Conservation (phyloP, 768 basidiomycete genomes). For the Coprinellus aureogranulatus region DNA sequence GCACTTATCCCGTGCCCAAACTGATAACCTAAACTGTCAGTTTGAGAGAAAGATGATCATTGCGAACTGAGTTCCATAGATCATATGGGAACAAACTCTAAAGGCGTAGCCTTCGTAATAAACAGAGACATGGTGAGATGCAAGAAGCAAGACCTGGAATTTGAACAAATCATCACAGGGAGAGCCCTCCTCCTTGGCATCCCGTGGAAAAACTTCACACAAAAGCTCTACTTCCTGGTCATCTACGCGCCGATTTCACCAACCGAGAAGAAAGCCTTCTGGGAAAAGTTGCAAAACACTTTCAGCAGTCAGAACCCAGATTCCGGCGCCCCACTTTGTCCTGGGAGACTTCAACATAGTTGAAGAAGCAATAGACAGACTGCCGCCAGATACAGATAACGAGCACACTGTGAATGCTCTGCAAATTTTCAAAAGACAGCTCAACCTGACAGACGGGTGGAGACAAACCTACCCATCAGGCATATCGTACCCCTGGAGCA, state of each 20-base stretch:
- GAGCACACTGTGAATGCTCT: not conserved
- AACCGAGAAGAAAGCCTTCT: not conserved
- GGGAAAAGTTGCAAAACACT: not conserved
- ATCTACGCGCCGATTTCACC: not conserved
- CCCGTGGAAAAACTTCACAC: constrained; percentile 1
- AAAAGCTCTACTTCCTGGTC: not conserved
- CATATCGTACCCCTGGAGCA: not conserved
- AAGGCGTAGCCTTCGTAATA: not conserved
- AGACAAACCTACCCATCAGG: not conserved
- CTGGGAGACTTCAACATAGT: constrained; percentile 1
- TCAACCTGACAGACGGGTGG: not conserved
- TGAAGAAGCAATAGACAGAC: not conserved
- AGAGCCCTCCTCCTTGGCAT: not conserved
- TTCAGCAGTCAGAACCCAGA: not conserved
- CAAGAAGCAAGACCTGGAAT: not conserved
- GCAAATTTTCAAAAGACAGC: not conserved
- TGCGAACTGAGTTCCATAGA: constrained; percentile 13
- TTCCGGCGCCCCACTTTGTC: not conserved
- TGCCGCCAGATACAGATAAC: not conserved
- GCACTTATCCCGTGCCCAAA: not conserved
- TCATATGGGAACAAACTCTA: not conserved
- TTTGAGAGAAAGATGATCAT: constrained; percentile 11
- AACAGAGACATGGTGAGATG: not conserved
- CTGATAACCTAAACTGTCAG: not conserved
- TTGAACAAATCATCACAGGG: not conserved